A percentile compares a stretch with the other conserved stretches of the same genome.
phyloP scores from a whole-genome alignment of 208 protist genomes.

The Trichomonas vaginalis region DNA sequence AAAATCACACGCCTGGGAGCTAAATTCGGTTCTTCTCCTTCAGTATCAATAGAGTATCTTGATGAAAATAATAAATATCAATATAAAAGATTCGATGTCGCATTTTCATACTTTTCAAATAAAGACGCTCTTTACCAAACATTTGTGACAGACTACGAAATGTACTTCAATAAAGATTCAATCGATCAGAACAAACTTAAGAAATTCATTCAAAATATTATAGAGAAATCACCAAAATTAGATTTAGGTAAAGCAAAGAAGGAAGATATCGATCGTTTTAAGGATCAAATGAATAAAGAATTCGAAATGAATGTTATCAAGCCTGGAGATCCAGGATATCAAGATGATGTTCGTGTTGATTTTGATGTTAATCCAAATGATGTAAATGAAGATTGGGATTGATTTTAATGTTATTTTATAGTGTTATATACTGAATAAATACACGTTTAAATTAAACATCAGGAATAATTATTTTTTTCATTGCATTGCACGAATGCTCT shows the following conservation, averaged over 20 bases:
- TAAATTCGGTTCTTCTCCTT: background rate
- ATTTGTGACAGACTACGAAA: conserved; percentile 4
- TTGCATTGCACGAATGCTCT: too few species aligned
- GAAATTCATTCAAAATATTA: conserved; percentile 9
- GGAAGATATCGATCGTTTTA: background rate
- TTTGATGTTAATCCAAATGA: background rate
- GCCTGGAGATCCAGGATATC: background rate
- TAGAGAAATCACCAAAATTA: background rate
- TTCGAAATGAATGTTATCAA: conserved; percentile 1
- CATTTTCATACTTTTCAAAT: background rate
- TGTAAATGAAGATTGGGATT: background rate
- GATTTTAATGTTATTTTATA: background rate
- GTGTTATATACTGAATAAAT: too few species aligned
- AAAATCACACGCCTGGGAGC: background rate
- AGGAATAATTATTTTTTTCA: too few species aligned
- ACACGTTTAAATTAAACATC: too few species aligned
- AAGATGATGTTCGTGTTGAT: background rate
- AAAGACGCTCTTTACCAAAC: background rate
- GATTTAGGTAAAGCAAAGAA: background rate
- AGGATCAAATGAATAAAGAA: background rate
- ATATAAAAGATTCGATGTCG: background rate
- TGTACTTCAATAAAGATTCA: background rate
- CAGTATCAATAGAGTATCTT: background rate
- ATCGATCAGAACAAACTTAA: background rate
- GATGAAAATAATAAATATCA: background rate